Base-by-base conservation (phyloP, 2,329 filamentous ascomycete species). In the Thielaviopsis cerberus region DNA sequence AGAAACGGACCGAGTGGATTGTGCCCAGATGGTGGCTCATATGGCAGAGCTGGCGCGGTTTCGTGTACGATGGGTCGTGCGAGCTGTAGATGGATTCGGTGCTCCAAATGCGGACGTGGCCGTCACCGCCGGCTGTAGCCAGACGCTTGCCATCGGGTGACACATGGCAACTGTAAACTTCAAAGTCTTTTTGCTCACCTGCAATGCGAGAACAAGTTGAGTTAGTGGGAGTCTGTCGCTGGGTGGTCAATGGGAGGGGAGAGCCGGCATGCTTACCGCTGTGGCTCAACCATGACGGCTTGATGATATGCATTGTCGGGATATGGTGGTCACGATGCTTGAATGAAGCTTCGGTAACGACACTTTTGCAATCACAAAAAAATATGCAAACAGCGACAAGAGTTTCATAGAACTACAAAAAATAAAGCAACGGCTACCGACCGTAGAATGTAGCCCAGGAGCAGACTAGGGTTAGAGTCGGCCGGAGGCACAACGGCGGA, bases 11-110 rank as follows among this genome's bases (percentile, higher is more conserved):
- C 0, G 91, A 89, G 71, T 96, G 91, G 62, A 97, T 96, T 20
- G 91, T 97, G 64, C 91, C 92, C 3, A 94, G 90, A 70, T 98
- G 92, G 68, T 97, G 90, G 79, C 89, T 97, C 81, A 98, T 92
- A 66, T 94, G 91, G 64, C 91, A 94, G 66, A 98, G 81, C 76
- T 98, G 94, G 66, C 87, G 89, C 53, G 94, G 91, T 66, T 82
- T 85, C 57, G 76, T 78, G 71, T 84, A 90, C 61, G 77, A 76
- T 34, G 81, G 73, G 63, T 91, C 81, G 63, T 82, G 78, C 62
- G 88, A 84, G 65, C 88, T 86, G 69, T 88, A 84, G 67, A 98
- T 88, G 59, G 92, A 85, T 65, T 97, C 91, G 60, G 88, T 96
- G 23, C 91, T 96, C 92, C 92, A 98, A 65, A 98, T 87, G 63